These are phyloP conservation scores for Vitis hybrid DNA, from an alignment of 177 flowering plant genomes.

Conservation along the genomic window DNA sequence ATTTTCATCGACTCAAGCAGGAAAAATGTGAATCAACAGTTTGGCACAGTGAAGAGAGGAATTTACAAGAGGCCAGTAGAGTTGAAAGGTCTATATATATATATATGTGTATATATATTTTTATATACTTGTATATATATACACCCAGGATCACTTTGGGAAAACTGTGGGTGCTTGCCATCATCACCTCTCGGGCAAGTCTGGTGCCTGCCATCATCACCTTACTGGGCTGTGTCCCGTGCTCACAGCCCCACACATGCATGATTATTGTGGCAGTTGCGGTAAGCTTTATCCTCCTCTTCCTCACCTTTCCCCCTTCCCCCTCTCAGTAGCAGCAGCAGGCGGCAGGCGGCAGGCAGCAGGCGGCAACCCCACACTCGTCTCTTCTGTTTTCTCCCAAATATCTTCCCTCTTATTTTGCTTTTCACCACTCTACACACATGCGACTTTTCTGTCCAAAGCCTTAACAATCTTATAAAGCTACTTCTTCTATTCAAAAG, in stretches of 20 bases:
- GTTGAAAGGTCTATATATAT: no score
- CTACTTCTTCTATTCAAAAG: neutral
- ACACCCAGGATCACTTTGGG: neutral
- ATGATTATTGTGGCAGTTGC: neutral
- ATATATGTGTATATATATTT: no score
- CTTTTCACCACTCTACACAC: neutral
- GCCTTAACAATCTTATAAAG: constrained; percentile 11
- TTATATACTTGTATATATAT: no score
- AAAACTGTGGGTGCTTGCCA: neutral
- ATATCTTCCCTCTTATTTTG: constrained; percentile 4
- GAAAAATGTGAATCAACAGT: no score
- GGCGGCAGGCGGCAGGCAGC: no score
- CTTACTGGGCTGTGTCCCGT: neutral
- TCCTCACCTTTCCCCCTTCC: neutral
- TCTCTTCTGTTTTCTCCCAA: constrained; percentile 1
- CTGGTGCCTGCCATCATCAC: neutral
- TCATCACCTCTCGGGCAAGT: neutral
- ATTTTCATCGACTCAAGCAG: no score
- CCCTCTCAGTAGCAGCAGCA: no score
- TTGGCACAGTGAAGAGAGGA: no score
- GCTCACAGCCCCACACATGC: neutral
- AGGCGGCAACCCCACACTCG: neutral
- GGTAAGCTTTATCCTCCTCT: neutral
- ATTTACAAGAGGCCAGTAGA: no score
- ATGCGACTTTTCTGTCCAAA: constrained; percentile 7